Evolutionary conservation across 2,329 filamentous ascomycete species (phyloP), one percentile per base, ranked within the genome.

Genomic region (Pochonia chlamydosporia): DNA sequence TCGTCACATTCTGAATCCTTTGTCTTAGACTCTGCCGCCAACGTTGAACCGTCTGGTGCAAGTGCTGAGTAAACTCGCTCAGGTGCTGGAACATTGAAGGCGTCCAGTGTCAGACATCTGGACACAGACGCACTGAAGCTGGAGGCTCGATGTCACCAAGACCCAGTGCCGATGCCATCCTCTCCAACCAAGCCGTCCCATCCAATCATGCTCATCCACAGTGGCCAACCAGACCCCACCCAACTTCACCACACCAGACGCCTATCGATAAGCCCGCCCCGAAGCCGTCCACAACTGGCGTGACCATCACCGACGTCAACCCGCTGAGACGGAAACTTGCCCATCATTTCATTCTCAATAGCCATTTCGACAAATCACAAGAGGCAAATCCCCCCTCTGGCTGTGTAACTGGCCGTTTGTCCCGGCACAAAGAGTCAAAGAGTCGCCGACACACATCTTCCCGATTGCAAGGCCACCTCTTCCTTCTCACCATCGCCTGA

Each of bases 231-330:
- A 14, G 30, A 5, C 14, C 9, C 24, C 18, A 14, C 21, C 14
- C 43, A 46, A 24, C 30, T 8, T 30, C 39, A 24, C 20, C 26
- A 11, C 44, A 40, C 33, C 31, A 24, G 16, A 11, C 40, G 9
- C 18, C 21, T 46, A 49, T 49, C 47, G 47, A 49, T 49, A 46
- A 45, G 43, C 24, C 40, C 43, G 28, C 14, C 20, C 24, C 11
- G 35, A 23, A 23, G 18, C 35, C 35, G 35, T 39, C 18, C 37
- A 24, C 11, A 40, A 11, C 40, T n/a, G 18, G 20, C n/a, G 14
- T 16, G 31, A 24, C 5, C 31, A 16, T n/a, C 21, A 37, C 18
- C 42, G 7, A 44, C 42, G 21, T 24, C 42, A 36, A 37, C 31
- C 18, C 41, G 8, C 9, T 10, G 16, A n/a, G n/a, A 11, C 35